Evolutionary conservation across 768 basidiomycete species (phyloP).

Genomic region (Mycena metata): DNA sequence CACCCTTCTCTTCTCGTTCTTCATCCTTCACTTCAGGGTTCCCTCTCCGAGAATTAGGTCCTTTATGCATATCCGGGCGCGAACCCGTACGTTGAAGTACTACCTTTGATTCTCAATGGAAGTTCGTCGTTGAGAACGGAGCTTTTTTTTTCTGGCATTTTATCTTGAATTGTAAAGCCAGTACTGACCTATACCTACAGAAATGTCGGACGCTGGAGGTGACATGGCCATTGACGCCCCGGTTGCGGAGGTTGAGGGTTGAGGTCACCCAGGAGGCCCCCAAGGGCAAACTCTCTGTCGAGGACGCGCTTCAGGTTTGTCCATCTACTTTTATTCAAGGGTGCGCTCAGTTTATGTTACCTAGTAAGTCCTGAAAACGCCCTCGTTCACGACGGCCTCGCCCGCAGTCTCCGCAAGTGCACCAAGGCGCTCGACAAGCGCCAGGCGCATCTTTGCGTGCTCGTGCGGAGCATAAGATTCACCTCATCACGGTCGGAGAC

Average conservation of each 20-base stretch:
- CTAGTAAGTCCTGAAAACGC: slow-evolving; percentile 99
- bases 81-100: too few species aligned
- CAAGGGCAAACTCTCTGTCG: slow-evolving; percentile 95
- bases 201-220: slow-evolving; percentile 98
- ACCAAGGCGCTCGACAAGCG: slow-evolving; percentile 99
- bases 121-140: too few species aligned
- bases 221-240: slow-evolving; percentile 83
- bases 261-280: slow-evolving; percentile 91
- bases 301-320: slow-evolving; percentile 90
- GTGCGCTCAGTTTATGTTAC: slow-evolving; percentile 5
- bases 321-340: background rate
- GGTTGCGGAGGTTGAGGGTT: slow-evolving; percentile 79
- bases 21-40: too few species aligned
- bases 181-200: slow-evolving; percentile 49
- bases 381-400: slow-evolving; percentile 97
- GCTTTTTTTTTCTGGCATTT: too few species aligned
- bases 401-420: slow-evolving; percentile 96
- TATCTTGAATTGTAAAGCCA: too few species aligned
- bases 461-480: slow-evolving; percentile 99
- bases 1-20: too few species aligned
- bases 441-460: slow-evolving; percentile 97
- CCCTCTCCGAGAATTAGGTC: too few species aligned
- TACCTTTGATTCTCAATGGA: too few species aligned
- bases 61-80: too few species aligned
- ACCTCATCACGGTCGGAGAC: slow-evolving; percentile 99